These are phyloP conservation scores for Candida chilensis DNA, from an alignment of 805 yeast genomes.

Conservation along the genomic window DNA sequence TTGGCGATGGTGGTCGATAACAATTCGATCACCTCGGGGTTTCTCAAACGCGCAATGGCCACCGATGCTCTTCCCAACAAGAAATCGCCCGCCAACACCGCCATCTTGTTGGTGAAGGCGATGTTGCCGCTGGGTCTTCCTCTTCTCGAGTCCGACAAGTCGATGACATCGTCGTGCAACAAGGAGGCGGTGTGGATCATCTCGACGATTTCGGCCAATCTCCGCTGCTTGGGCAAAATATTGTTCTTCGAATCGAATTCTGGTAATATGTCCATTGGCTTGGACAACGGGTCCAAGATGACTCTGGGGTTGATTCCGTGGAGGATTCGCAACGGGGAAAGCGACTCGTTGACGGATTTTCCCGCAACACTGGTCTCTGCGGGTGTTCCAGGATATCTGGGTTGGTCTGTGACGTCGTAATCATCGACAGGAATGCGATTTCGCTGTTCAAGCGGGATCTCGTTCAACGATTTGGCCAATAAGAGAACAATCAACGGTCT, in stretches of 20 bases:
- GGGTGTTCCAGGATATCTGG: constrained; percentile 52
- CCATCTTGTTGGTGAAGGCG: constrained; percentile 96
- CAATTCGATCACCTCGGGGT: constrained; percentile 95
- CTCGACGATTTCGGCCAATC: constrained; percentile 95
- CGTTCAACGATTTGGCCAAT: constrained; percentile 70
- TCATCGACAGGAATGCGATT: constrained; percentile 53
- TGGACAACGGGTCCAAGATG: constrained; percentile 73
- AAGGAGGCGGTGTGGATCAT: constrained; percentile 97
- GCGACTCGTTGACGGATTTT: constrained; percentile 47
- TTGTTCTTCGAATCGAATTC: constrained; percentile 54
- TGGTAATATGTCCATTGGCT: constrained; percentile 69
- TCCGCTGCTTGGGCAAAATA: constrained; percentile 86
- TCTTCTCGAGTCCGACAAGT: constrained; percentile 78
- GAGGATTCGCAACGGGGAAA: constrained; percentile 74
- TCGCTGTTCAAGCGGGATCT: constrained; percentile 64
- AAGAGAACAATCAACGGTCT: constrained; percentile 85
- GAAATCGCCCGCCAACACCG: constrained; percentile 95
- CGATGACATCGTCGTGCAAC: constrained; percentile 95
- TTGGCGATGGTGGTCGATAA: constrained; percentile 95
- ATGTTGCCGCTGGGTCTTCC: constrained; percentile 88
- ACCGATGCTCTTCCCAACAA: constrained; percentile 93
- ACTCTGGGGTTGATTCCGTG: constrained; percentile 88
- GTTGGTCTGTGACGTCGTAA: constrained; percentile 59
- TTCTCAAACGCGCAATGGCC: constrained; percentile 83
- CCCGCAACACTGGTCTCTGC: constrained; percentile 47